phyloP scores from a whole-genome alignment of 257 asterid species.

The Solanum okadae region DNA sequence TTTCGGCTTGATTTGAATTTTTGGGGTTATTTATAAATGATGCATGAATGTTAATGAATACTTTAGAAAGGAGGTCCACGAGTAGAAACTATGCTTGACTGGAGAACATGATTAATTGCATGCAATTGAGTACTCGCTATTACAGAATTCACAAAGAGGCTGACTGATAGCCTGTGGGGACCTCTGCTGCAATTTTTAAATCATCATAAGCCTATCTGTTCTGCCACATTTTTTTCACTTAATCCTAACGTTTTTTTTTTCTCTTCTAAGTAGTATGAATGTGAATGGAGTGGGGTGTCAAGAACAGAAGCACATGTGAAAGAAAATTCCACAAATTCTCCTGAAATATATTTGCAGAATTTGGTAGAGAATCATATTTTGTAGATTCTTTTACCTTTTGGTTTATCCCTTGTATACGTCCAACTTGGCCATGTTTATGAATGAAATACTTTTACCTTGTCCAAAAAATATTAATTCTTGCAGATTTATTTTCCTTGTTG shows the following conservation, averaged over 20 bases:
- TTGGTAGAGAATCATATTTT: not conserved
- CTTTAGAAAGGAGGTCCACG: not conserved
- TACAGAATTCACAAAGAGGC: not conserved
- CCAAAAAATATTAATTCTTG: not conserved
- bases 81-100: not conserved
- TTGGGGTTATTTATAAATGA: not conserved
- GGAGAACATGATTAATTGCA: not conserved
- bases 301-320: not conserved
- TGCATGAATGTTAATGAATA: not conserved
- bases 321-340: not conserved
- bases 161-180: not conserved
- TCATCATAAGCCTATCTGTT: not conserved
- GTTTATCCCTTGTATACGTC: not conserved
- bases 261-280: not conserved
- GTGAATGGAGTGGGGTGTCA: not conserved
- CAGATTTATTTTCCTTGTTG: not conserved
- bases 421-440: not conserved
- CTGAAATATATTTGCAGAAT: not conserved
- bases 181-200: not conserved
- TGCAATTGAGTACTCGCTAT: not conserved
- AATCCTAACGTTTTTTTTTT: not conserved
- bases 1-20: not conserved
- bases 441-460: not conserved
- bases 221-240: not conserved
- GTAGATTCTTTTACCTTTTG: not conserved